Evolutionary conservation across 805 yeast genomes (phyloP).

Genomic region (Candida corydali): DNA sequence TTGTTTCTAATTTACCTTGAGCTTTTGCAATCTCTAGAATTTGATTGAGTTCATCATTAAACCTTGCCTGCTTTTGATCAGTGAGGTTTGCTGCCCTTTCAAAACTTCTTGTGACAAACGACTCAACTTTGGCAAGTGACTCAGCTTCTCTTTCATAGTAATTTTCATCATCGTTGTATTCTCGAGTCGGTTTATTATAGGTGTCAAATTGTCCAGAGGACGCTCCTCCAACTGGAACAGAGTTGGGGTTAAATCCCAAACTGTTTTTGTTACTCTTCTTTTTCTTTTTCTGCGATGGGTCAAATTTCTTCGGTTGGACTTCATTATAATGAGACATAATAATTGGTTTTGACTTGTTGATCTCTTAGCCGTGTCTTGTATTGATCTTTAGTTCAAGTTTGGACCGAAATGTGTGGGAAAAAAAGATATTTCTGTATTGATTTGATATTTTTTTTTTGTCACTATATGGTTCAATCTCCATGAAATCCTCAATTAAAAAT

Average conservation of each 20-base stretch:
- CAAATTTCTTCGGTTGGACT: conserved; percentile 2
- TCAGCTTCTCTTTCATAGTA: neutral
- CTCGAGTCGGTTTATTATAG: neutral
- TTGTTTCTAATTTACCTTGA: conserved; percentile 39
- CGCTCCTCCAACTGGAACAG: neutral
- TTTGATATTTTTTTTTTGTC: too few relatives aligned
- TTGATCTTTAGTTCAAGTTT: neutral
- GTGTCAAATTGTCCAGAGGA: neutral
- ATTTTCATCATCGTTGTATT: neutral
- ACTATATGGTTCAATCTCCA: too few relatives aligned
- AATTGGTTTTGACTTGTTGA: neutral
- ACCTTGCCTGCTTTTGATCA: conserved; percentile 28
- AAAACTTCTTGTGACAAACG: conserved; percentile 41
- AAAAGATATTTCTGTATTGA: neutral
- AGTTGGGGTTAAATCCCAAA: neutral
- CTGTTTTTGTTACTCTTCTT: neutral
- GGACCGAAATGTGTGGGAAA: neutral
- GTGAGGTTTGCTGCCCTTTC: conserved; percentile 31
- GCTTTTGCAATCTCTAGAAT: conserved; percentile 47
- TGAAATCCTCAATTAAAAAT: too few relatives aligned
- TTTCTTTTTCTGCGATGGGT: neutral
- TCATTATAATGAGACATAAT: conserved; percentile 2
- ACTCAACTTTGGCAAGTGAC: neutral
- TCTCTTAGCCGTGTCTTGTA: neutral
- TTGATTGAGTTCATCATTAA: conserved; percentile 48